Percentiles rank a stretch among this genome's conserved stretches.
Evolutionary conservation across 2,329 filamentous ascomycete genomes (phyloP).

Genomic region (Helicocarpus griseus): DNA sequence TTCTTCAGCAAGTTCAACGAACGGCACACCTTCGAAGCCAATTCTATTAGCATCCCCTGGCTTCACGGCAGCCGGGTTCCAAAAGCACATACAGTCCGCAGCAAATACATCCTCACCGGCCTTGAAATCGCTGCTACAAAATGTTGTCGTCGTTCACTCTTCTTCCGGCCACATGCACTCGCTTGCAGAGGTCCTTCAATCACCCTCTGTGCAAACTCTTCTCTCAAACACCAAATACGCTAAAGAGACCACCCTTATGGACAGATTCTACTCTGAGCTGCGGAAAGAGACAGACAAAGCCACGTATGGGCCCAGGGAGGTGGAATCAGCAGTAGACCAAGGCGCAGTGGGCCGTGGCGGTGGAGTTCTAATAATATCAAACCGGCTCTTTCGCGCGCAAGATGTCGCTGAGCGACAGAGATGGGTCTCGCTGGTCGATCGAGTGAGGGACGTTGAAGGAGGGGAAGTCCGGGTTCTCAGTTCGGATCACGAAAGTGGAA

Average conservation of each 20-base stretch:
- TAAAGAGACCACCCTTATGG: slow-evolving; percentile 73
- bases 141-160: slow-evolving; percentile 63
- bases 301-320: slow-evolving; percentile 80
- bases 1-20: slow-evolving; percentile 36
- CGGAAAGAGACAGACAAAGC: slow-evolving; percentile 78
- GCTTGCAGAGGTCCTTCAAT: slow-evolving; percentile 77
- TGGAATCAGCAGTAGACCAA: slow-evolving; percentile 71
- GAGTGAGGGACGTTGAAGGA: slow-evolving; percentile 68
- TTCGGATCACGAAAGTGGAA: slow-evolving; percentile 87
- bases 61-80: slow-evolving; percentile 74
- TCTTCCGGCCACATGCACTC: slow-evolving; percentile 80
- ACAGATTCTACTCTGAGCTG: slow-evolving; percentile 68
- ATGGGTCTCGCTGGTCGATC: slow-evolving; percentile 80
- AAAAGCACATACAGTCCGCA: slow-evolving; percentile 56
- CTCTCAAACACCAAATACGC: slow-evolving; percentile 84
- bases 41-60: slow-evolving; percentile 81
- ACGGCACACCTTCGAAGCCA: slow-evolving; percentile 42
- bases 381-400: slow-evolving; percentile 75
- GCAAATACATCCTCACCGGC: slow-evolving; percentile 51
- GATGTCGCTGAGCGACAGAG: slow-evolving; percentile 65
- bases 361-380: slow-evolving; percentile 76
- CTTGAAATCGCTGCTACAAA: slow-evolving; percentile 58
- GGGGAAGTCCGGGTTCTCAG: slow-evolving; percentile 85
- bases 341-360: slow-evolving; percentile 83
- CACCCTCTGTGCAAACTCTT: slow-evolving; percentile 63